These are phyloP conservation scores for Knufia fluminis DNA, from an alignment of 2,329 filamentous ascomycete species.

Conservation along the genomic window DNA sequence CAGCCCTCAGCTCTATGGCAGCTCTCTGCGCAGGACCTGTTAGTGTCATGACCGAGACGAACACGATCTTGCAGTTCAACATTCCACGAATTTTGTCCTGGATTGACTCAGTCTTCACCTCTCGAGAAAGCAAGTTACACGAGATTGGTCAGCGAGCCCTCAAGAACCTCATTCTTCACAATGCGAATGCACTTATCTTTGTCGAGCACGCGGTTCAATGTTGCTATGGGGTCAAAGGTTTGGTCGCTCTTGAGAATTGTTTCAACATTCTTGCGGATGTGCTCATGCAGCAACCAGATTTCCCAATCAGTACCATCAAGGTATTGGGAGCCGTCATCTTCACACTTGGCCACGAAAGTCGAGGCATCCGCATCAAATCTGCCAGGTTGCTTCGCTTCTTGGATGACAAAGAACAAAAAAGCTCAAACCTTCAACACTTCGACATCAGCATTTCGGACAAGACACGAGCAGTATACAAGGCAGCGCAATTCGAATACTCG, in stretches of 20 bases:
- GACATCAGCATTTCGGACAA: slow-evolving; percentile 98
- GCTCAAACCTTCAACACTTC: slow-evolving; percentile 88
- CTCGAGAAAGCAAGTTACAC: slow-evolving; percentile 83
- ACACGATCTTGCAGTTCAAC: slow-evolving; percentile 82
- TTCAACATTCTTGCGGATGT: slow-evolving; percentile 88
- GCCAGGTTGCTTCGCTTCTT: slow-evolving; percentile 69
- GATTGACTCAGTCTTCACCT: slow-evolving; percentile 92
- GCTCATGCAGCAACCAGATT: slow-evolving; percentile 71
- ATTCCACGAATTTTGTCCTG: slow-evolving; percentile 85
- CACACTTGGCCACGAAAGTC: slow-evolving; percentile 84
- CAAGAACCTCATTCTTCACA: slow-evolving; percentile 82
- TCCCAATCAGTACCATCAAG: slow-evolving; percentile 82
- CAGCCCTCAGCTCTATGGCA: slow-evolving; percentile 91
- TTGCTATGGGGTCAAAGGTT: slow-evolving; percentile 73
- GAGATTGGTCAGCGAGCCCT: slow-evolving; percentile 79
- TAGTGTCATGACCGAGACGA: slow-evolving; percentile 78
- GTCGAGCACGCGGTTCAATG: slow-evolving; percentile 83
- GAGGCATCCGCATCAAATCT: slow-evolving; percentile 80
- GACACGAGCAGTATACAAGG: slow-evolving; percentile 94
- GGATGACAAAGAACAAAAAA: slow-evolving; percentile 73
- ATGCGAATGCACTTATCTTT: slow-evolving; percentile 75
- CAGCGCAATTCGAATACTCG: slow-evolving; percentile 94
- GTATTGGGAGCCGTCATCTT: slow-evolving; percentile 80
- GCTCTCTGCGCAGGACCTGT: slow-evolving; percentile 73
- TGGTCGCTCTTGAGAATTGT: slow-evolving; percentile 87